These are phyloP conservation scores for Trichophyton mentagrophytes DNA, from an alignment of 2,329 filamentous ascomycete species.

Conservation along the genomic window DNA sequence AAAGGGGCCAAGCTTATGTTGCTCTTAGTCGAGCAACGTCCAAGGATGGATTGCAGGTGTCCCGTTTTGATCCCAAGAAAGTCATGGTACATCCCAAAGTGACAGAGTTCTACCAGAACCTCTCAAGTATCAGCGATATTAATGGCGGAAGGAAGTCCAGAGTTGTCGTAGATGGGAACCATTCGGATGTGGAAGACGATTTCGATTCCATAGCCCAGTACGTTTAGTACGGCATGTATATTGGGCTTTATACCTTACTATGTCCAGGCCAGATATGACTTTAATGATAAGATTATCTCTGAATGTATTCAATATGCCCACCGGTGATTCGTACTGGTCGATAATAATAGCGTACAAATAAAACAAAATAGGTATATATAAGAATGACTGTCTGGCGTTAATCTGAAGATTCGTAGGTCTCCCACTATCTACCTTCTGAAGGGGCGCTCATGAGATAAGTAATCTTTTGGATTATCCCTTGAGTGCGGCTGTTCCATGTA, in stretches of 20 bases:
- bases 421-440: not conserved
- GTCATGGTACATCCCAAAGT: conserved; percentile 91
- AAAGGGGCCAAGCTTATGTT: conserved; percentile 96
- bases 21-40: conserved; percentile 84
- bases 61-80: conserved; percentile 76
- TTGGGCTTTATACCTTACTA: not conserved
- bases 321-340: not conserved
- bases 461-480: not conserved
- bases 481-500: not conserved
- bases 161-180: not conserved
- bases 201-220: conserved; percentile 1
- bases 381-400: too few relatives aligned
- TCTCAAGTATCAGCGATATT: conserved; percentile 40
- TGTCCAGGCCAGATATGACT: not conserved
- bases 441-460: not conserved
- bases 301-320: not conserved
- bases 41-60: conserved; percentile 74
- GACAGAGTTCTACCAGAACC: conserved; percentile 67
- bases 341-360: not conserved
- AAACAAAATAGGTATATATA: not conserved
- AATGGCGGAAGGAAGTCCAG: not conserved
- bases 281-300: not conserved
- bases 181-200: not conserved
- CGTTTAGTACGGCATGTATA: not conserved
- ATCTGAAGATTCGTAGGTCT: not conserved